These are phyloP conservation scores for Suillus discolor DNA, from an alignment of 768 basidiomycete genomes.

Conservation along the genomic window DNA sequence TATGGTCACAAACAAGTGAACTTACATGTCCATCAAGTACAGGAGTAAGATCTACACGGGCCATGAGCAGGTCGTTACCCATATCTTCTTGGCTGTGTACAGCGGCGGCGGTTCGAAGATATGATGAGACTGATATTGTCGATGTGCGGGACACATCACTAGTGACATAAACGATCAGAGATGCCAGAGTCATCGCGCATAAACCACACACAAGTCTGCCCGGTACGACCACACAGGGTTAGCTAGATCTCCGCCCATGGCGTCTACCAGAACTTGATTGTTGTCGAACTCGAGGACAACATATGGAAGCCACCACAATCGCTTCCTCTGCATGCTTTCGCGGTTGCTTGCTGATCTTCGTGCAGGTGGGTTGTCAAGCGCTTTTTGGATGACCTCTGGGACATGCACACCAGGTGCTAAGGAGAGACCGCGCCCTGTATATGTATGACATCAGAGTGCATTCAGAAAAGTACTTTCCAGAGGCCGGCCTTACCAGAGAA, in stretches of 20 bases:
- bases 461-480: background rate
- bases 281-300: constrained; percentile 98
- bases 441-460: background rate
- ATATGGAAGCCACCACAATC: constrained; percentile 94
- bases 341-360: constrained; percentile 71
- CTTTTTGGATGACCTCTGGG: constrained; percentile 84
- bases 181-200: background rate
- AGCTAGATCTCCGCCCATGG: constrained; percentile 89
- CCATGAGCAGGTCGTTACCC: constrained; percentile 96
- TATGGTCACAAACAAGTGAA: constrained; percentile 11
- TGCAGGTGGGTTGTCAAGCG: constrained; percentile 64
- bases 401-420: constrained; percentile 78
- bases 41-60: constrained; percentile 88
- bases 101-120: constrained; percentile 80
- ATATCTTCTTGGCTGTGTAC: constrained; percentile 84
- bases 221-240: constrained; percentile 95
- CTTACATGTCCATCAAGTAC: constrained; percentile 76
- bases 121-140: constrained; percentile 89
- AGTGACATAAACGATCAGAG: constrained; percentile 14
- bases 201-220: constrained; percentile 81
- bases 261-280: constrained; percentile 96
- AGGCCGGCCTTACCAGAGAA: constrained; percentile 71
- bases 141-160: constrained; percentile 96
- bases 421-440: constrained; percentile 72
- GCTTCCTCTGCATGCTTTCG: constrained; percentile 90